Conservation (phyloP, 495 filamentous ascomycete species). For the Penicillium paradoxum region DNA sequence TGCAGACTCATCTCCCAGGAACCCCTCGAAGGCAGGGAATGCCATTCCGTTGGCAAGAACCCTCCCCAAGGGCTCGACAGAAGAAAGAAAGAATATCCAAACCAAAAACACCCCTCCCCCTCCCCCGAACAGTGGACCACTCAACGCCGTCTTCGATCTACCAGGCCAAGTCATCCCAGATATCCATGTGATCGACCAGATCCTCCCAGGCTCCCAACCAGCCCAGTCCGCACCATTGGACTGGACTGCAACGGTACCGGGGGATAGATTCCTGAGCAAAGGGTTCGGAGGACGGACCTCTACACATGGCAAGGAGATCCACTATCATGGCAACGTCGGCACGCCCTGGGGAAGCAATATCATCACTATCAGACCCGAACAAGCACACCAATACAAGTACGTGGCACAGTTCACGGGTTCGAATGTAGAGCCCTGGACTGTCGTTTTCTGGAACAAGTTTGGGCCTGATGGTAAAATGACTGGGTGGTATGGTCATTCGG, state of each 20-base stretch:
- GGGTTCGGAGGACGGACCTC: conserved; percentile 30
- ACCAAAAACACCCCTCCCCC: not conserved
- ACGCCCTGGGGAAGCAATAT: conserved; percentile 53
- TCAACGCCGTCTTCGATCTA: not conserved
- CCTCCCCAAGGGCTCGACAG: not conserved
- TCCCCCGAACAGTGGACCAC: not conserved
- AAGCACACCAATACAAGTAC: conserved; percentile 41
- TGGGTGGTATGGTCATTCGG: conserved; percentile 44
- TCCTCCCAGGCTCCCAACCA: conserved; percentile 1
- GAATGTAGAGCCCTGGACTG: conserved; percentile 33
- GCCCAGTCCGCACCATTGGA: not conserved
- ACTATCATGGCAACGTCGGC: conserved; percentile 46
- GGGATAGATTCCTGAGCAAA: conserved; percentile 16
- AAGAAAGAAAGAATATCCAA: not conserved
- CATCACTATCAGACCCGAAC: conserved; percentile 32
- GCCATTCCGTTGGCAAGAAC: not conserved
- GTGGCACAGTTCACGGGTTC: conserved; percentile 42
- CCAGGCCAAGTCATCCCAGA: conserved; percentile 6
- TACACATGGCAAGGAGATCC: conserved; percentile 23
- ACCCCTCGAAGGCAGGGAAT: not conserved
- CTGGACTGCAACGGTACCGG: conserved; percentile 28
- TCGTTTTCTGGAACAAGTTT: conserved; percentile 53
- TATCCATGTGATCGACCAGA: conserved; percentile 6
- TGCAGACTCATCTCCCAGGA: not conserved
- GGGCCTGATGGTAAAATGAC: conserved; percentile 37